phyloP scores from a whole-genome alignment of 768 basidiomycete genomes.

The Mycena belliarum region DNA sequence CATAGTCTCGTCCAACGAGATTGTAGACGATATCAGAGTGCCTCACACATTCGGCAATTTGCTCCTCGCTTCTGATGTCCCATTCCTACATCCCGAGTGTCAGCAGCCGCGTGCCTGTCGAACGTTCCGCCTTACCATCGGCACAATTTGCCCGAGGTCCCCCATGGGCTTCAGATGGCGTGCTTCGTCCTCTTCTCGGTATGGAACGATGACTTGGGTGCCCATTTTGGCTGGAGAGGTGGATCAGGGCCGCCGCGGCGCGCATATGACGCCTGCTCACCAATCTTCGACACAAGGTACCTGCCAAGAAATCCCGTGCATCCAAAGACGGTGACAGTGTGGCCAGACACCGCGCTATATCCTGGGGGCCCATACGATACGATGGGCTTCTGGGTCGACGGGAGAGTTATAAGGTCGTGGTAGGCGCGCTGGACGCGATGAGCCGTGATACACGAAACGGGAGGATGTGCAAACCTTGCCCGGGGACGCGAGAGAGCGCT shows the following conservation, averaged over 20 bases:
- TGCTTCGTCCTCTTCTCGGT: constrained; percentile 92
- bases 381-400: constrained; percentile 58
- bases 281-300: constrained; percentile 92
- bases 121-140: constrained; percentile 62
- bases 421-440: constrained; percentile 58
- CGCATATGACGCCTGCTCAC: constrained; percentile 42
- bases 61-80: constrained; percentile 87
- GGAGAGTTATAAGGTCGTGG: constrained; percentile 69
- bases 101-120: neutral
- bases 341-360: constrained; percentile 86
- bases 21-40: constrained; percentile 98
- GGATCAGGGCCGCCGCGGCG: constrained; percentile 10
- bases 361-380: constrained; percentile 79
- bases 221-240: constrained; percentile 73
- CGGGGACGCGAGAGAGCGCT: constrained; percentile 46
- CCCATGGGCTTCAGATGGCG: constrained; percentile 91
- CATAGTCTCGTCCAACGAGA: constrained; percentile 89
- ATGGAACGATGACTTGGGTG: constrained; percentile 92
- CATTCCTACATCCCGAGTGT: constrained; percentile 68
- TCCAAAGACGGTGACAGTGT: constrained; percentile 95
- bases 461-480: constrained; percentile 41
- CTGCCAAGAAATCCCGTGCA: constrained; percentile 94
- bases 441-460: neutral
- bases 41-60: constrained; percentile 90
- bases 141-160: constrained; percentile 94